These are phyloP conservation scores for Metschnikowia arizonensis DNA, from an alignment of 805 yeast species.

Conservation along the genomic window DNA sequence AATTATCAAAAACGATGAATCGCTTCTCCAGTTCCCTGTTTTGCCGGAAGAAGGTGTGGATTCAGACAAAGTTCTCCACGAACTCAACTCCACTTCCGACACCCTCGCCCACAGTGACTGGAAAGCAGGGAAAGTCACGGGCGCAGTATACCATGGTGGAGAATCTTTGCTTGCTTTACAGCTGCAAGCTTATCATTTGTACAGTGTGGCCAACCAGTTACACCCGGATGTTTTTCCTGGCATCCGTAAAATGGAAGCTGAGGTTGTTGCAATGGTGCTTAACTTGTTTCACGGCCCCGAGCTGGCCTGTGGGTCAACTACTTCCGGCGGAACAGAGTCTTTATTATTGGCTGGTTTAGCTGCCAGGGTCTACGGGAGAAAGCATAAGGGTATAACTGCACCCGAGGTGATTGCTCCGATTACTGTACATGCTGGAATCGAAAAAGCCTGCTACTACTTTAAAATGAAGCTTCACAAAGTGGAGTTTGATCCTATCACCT, in stretches of 20 bases:
- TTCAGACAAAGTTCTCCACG: conserved; percentile 41
- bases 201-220: conserved; percentile 85
- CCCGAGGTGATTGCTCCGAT: conserved; percentile 90
- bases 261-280: conserved; percentile 88
- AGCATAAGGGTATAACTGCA: conserved; percentile 49
- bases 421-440: conserved; percentile 92
- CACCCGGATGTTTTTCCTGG: conserved; percentile 98
- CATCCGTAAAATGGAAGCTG: conserved; percentile 93
- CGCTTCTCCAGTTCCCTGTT: conserved; percentile 39
- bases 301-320: conserved; percentile 61
- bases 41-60: conserved; percentile 63
- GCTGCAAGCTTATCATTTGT: conserved; percentile 67
- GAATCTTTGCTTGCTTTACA: conserved; percentile 70
- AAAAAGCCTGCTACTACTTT: conserved; percentile 88
- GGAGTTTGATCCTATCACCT: conserved; percentile 64
- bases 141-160: conserved; percentile 97
- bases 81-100: conserved; percentile 46
- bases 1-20: conserved; percentile 52
- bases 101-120: conserved; percentile 67
- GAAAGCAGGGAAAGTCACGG: conserved; percentile 83
- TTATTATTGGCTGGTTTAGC: conserved; percentile 79
- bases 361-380: conserved; percentile 73
- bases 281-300: conserved; percentile 75
- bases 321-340: conserved; percentile 96
- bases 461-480: conserved; percentile 81